Percentiles rank a stretch among this genome's conserved stretches.
phyloP scores from a whole-genome alignment of 2,329 filamentous ascomycete genomes.

The Decorospora gaudefroyi region DNA sequence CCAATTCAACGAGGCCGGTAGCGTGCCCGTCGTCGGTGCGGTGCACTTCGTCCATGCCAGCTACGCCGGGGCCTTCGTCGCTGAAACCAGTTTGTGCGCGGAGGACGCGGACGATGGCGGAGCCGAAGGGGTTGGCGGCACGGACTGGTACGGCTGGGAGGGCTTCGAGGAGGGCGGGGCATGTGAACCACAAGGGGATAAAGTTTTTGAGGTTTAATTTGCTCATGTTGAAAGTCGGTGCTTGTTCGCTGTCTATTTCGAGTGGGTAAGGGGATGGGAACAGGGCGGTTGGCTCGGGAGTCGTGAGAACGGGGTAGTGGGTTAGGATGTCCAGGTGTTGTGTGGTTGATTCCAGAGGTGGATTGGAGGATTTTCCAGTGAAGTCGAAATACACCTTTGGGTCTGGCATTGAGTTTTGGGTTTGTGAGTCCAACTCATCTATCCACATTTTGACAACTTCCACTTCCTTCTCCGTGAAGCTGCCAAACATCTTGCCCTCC shows the following conservation, averaged over 20 bases:
- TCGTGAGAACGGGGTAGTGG: constrained; percentile 17
- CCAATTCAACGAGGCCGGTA: constrained; percentile 43
- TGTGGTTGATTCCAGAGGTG: background rate
- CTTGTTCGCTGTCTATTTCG: background rate
- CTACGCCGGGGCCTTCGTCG: constrained; percentile 43
- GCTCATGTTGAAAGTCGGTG: background rate
- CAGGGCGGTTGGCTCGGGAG: background rate
- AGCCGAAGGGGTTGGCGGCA: constrained; percentile 40
- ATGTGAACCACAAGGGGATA: constrained; percentile 49
- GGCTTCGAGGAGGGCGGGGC: constrained; percentile 46
- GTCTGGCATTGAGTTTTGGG: constrained; percentile 3
- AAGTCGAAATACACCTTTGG: constrained; percentile 29
- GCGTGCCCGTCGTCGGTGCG: constrained; percentile 26
- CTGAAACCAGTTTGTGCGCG: constrained; percentile 50
- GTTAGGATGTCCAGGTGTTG: constrained; percentile 10
- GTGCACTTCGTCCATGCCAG: constrained; percentile 50
- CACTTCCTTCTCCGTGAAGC: constrained; percentile 54
- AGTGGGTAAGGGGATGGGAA: background rate
- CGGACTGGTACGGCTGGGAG: constrained; percentile 46
- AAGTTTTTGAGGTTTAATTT: constrained; percentile 18
- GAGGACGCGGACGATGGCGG: constrained; percentile 47
- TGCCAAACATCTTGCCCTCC: constrained; percentile 57
- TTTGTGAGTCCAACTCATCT: constrained; percentile 34
- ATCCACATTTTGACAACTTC: constrained; percentile 50
- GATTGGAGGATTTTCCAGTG: constrained; percentile 10